Evolutionary conservation across 768 basidiomycete species (phyloP).

Genomic region (Mycena haematopus): DNA sequence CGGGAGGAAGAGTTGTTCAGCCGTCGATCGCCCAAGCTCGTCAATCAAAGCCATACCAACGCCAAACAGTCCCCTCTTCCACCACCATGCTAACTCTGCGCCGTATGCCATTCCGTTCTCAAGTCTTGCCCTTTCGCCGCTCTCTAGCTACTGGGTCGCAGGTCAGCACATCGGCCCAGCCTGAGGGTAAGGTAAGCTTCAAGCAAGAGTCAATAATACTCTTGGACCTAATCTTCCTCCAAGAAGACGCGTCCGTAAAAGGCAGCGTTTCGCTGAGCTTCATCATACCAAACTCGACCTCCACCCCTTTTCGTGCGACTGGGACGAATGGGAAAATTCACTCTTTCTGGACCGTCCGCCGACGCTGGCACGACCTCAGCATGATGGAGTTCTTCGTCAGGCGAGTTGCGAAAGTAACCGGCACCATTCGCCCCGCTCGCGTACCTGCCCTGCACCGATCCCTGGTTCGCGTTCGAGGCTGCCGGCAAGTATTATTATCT

Average conservation of each 20-base stretch:
- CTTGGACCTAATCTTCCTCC: constrained; percentile 3
- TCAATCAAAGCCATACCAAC: too few species aligned
- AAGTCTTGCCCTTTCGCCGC: constrained; percentile 6
- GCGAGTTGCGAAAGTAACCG: too few species aligned
- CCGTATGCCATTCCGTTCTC: constrained; percentile 5
- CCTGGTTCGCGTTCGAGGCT: too few species aligned
- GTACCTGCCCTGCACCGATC: too few species aligned
- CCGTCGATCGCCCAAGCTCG: too few species aligned
- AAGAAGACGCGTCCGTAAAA: constrained; percentile 9
- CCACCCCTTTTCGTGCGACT: constrained; percentile 15
- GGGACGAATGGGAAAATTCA: constrained; percentile 5
- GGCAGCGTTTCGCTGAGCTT: too few species aligned
- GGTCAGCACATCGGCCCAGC: constrained; percentile 5
- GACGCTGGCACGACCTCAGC: constrained; percentile 1
- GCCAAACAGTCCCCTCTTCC: too few species aligned
- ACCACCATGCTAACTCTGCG: constrained; percentile 4
- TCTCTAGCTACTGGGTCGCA: constrained; percentile 5
- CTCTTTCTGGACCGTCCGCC: constrained; percentile 5
- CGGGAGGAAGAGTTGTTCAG: too few species aligned
- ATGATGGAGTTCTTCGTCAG: too few species aligned
- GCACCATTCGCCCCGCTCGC: too few species aligned
- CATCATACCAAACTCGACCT: constrained; percentile 10
- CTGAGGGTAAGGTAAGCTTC: constrained; percentile 8
- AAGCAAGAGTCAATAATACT: constrained; percentile 4
- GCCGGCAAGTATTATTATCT: too few species aligned